phyloP scores from a whole-genome alignment of 2,329 filamentous ascomycete species.

The Talaromyces sp. region DNA sequence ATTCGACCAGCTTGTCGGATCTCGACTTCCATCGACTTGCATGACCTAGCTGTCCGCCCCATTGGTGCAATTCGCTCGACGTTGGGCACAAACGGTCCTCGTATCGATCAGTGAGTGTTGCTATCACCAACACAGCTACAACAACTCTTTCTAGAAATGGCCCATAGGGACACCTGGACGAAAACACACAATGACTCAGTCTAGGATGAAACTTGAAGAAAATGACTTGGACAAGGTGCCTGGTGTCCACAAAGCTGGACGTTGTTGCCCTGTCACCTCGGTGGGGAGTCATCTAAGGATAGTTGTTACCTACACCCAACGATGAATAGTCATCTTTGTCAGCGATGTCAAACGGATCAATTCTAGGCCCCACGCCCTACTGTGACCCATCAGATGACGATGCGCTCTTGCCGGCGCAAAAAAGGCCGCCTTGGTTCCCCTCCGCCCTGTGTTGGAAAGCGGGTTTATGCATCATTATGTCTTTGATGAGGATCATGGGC shows the following conservation, averaged over 20 bases:
- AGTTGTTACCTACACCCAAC: background rate
- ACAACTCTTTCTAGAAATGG: background rate
- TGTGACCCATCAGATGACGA: conserved; percentile 6
- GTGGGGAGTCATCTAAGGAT: background rate
- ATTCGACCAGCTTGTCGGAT: conserved; percentile 10
- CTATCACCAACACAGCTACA: background rate
- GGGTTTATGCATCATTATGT: background rate
- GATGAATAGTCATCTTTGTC: background rate
- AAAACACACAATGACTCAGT: background rate
- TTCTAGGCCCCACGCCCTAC: background rate
- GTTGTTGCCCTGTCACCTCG: background rate
- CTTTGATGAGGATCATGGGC: conserved; percentile 19
- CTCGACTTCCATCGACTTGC: conserved; percentile 5
- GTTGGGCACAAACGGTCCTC: conserved; percentile 12
- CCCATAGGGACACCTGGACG: background rate
- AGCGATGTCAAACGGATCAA: background rate
- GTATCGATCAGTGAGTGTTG: background rate
- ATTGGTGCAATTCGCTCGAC: conserved; percentile 6
- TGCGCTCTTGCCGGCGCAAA: conserved; percentile 10
- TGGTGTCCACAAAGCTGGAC: background rate
- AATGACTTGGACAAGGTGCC: background rate
- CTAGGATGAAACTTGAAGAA: background rate
- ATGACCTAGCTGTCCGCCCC: conserved; percentile 5
- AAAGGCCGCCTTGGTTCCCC: conserved; percentile 3
- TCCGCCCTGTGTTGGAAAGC: background rate